Evolutionary conservation across 192 early-diverging fungal species (phyloP).

Genomic region (Coemansia sp.): DNA sequence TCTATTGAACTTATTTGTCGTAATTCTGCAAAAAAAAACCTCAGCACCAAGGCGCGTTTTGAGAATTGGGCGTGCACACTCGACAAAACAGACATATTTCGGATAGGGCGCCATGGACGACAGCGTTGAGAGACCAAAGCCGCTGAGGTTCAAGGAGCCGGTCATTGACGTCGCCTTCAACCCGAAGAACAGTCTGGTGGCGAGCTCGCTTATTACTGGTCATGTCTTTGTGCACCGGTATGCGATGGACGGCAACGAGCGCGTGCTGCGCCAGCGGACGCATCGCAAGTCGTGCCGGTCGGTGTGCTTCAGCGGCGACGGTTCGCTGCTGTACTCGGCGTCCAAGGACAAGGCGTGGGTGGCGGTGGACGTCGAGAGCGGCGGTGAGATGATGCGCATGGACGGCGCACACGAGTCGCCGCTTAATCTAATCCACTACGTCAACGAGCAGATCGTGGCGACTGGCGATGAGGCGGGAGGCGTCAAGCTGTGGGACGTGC

Average conservation of each 20-base stretch:
- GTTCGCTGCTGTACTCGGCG: conserved; percentile 63
- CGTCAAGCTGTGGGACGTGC: conserved; percentile 89
- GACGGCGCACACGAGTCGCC: conserved; percentile 79
- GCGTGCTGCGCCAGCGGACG: conserved; percentile 31
- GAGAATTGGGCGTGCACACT: neutral
- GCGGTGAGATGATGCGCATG: conserved; percentile 69
- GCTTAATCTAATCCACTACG: conserved; percentile 69
- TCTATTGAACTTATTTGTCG: neutral
- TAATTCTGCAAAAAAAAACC: neutral
- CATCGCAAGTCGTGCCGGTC: conserved; percentile 89
- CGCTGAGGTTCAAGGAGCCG: conserved; percentile 54
- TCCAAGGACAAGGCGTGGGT: conserved; percentile 87
- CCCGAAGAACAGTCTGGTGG: conserved; percentile 39
- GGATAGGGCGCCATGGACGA: conserved; percentile 33
- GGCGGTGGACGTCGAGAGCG: conserved; percentile 73
- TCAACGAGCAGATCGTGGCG: conserved; percentile 78
- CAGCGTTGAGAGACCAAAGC: conserved; percentile 45
- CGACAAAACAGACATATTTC: neutral
- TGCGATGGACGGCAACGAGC: conserved; percentile 43
- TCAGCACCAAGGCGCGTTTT: neutral
- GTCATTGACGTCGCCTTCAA: conserved; percentile 52
- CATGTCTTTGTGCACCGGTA: conserved; percentile 52
- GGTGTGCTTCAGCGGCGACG: conserved; percentile 78
- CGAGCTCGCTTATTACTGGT: conserved; percentile 54
- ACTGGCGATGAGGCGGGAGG: conserved; percentile 92